Base-by-base conservation (phyloP, 1,139 yeast genomes). In the Saccharomycopsis crataegensis region DNA sequence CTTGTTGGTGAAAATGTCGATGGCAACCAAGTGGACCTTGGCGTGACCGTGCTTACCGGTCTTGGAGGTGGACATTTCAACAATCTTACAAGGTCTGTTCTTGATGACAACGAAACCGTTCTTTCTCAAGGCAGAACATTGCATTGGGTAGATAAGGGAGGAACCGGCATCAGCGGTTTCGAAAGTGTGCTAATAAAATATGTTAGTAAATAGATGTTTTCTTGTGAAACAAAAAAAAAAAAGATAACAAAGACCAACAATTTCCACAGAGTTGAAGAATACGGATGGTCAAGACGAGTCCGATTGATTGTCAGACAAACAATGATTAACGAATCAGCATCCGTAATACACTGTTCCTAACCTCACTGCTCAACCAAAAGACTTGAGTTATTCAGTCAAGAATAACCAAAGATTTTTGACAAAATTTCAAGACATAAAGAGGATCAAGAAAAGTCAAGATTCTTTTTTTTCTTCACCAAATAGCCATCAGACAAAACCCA, bases 41-140 rank as follows among this genome's bases (percentile, higher is more conserved):
- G 99, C 99, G 93, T 93, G 99, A 79, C 99, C 99, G 86, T 93
- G 99, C 97, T 93, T 93, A 80, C 99, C 99, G 68, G 99, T 93
- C 87, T 93, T 93, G 71, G 99, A 93, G 72, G 99, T 93, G 62
- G 99, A 93, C 99, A 93, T 93, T 76, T 93, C 99, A 69, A 93
- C 94, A 76, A 93, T 93, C 86, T 93, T 93, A 84, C 99, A 93
- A 75, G 99, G 99, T 84, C 99, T 94, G 71, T 89, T 82, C 83
- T 94, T 94, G 80, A 93, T 93, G 69, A 85, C 95, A 73, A 93
- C 99, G 84, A 89, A 95, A 70, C 99, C 99, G 83, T 83, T 88
- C 94, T 93, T 94, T 83, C 99, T 91, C 78, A 93, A 89, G 67
- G 99, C 96, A 70, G 99, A 93, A 86, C 99, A 93, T 84, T 93